These are phyloP conservation scores for Craterostigma plantagineum DNA, from an alignment of 257 asterid genomes.

Conservation along the genomic window DNA sequence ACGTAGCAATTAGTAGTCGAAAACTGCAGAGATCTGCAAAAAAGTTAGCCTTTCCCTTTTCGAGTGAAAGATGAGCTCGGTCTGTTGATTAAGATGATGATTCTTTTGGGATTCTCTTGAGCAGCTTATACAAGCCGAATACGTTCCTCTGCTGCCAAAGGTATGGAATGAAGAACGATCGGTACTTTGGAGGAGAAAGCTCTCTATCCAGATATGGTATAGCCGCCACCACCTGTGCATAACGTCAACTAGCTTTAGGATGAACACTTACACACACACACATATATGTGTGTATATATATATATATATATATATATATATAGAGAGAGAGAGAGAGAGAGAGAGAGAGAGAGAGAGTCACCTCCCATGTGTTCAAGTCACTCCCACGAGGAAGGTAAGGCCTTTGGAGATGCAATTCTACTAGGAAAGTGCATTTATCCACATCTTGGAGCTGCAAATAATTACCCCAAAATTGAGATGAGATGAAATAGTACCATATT, in stretches of 20 bases:
- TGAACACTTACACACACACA: not conserved
- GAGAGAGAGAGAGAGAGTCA: slow-evolving; percentile 14
- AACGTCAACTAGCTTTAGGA: slow-evolving; percentile 7
- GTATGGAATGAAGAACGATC: slow-evolving; percentile 79
- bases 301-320: not conserved
- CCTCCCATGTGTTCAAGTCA: slow-evolving; percentile 91
- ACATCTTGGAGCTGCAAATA: slow-evolving; percentile 47
- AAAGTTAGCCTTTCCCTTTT: no score
- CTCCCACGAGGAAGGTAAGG: slow-evolving; percentile 74
- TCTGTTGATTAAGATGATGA: no score
- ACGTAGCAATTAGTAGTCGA: no score
- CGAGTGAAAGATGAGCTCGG: no score
- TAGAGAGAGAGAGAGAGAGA: slow-evolving; percentile 8
- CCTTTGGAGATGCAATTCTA: slow-evolving; percentile 74
- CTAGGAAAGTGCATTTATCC: slow-evolving; percentile 65
- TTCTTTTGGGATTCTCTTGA: slow-evolving; percentile 41
- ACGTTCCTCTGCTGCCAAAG: slow-evolving; percentile 77
- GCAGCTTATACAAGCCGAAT: slow-evolving; percentile 78
- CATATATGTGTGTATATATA: not conserved
- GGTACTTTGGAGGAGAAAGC: slow-evolving; percentile 68
- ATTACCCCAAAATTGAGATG: slow-evolving; percentile 4
- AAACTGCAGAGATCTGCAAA: no score
- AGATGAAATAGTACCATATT: no score
- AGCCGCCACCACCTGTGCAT: slow-evolving; percentile 60
- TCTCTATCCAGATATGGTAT: slow-evolving; percentile 81